Conservation (phyloP, 148 eudicot species). For the Rhododendron williamsianum region DNA sequence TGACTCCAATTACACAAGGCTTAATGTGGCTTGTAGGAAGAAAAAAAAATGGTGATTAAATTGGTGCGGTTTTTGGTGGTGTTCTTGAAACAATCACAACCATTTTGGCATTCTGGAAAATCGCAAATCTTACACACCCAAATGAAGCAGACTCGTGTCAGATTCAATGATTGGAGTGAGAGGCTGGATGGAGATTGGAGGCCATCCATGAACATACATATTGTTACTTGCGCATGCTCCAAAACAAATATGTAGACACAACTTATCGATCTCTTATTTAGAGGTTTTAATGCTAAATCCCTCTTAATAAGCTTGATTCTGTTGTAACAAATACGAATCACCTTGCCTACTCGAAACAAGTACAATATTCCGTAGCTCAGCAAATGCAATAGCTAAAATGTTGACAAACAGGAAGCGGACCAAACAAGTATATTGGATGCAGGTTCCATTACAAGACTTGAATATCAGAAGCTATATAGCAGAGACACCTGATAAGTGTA, state of each 20-base stretch:
- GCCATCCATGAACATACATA: background rate
- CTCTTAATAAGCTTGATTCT: background rate
- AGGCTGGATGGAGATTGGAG: background rate
- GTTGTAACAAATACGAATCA: background rate
- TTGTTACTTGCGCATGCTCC: background rate
- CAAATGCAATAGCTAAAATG: background rate
- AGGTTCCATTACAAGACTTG: background rate
- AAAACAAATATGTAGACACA: background rate
- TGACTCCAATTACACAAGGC: background rate
- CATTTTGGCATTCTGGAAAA: background rate
- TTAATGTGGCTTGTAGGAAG: background rate
- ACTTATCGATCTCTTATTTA: background rate
- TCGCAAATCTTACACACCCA: background rate
- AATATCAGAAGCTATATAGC: background rate
- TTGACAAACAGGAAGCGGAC: background rate
- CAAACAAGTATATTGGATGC: background rate
- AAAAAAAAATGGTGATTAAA: background rate
- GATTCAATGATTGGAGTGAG: background rate
- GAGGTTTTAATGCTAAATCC: background rate
- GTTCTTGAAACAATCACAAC: background rate
- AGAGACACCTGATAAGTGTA: conserved; percentile 14
- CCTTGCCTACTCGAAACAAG: background rate
- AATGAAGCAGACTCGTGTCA: background rate
- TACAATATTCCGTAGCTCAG: background rate
- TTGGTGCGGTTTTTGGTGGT: background rate